Evolutionary conservation across 83 land plant species (phyloP), one percentile per base, ranked within the genome.

Genomic region (Thuja plicata): DNA sequence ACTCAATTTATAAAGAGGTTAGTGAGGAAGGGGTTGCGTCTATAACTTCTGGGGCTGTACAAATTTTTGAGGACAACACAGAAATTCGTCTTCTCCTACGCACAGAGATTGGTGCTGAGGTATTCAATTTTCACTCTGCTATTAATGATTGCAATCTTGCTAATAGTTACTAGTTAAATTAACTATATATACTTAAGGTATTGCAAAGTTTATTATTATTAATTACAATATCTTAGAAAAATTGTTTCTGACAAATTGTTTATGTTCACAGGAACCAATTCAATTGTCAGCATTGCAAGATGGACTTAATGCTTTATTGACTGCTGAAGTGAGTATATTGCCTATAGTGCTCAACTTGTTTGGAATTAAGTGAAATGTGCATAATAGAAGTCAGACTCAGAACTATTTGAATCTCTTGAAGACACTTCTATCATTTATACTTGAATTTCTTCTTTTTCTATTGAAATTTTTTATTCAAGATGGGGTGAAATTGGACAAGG

Each of bases 21-120:
- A 86, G 76, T 9, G 87, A 86, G 45, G 87, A 86, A 86, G 87
- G 87, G 71, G 16, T 86, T 86, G 74, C 71, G 27, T 57, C 87
- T 12, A 8, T 38, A 1, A 74, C 87, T 60, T 66, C 87, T 17
- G 87, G 87, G 76, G 73, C 87, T 8, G 60, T 86, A 60, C 87
- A 86, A 41, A 86, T 86, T 40, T 86, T 86, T 62, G 87, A 86
- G 38, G 87, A 86, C 40, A 57, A 37, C 3, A 55, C 87, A 86
- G 74, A 86, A 86, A 86, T 86, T 62, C 87, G 87, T 37, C 87
- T 86, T 16, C 87, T 86, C 38, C 74, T 86, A 50, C 16, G 73
- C 66, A 55, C 71, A 8, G 46, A 55, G 27, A 62, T 62, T 60
- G 87, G 87, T 38, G 48, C 87, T 10, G 87, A 86, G 87, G 87